Evolutionary conservation across 306 rosid species (phyloP).

Genomic region (Pterocarpus macrocarpus): DNA sequence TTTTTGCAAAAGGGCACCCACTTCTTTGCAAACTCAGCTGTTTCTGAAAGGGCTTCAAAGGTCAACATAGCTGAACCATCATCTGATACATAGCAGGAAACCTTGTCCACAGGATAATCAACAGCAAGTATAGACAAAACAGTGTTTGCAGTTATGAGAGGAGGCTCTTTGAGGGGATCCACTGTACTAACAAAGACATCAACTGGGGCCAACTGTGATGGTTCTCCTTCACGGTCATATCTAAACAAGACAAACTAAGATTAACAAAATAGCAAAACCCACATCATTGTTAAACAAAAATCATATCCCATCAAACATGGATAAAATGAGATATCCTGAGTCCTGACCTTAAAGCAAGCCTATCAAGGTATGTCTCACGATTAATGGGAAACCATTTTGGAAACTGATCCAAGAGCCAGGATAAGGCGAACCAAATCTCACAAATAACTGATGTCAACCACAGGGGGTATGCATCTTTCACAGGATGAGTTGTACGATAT

Average conservation of each 20-base stretch:
- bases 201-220: slow-evolving; percentile 90
- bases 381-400: slow-evolving; percentile 96
- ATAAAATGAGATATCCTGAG: slow-evolving; percentile 42
- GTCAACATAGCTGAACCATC: slow-evolving; percentile 99
- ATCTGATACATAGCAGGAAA: slow-evolving; percentile 97
- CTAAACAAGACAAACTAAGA: slow-evolving; percentile 55
- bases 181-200: slow-evolving; percentile 97
- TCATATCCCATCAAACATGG: slow-evolving; percentile 17
- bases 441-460: slow-evolving; percentile 97
- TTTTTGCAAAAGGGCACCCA: slow-evolving; percentile 99
- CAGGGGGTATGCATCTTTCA: slow-evolving; percentile 87
- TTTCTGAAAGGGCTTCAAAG: slow-evolving; percentile 96
- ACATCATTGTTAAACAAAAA: slow-evolving; percentile 23
- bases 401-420: slow-evolving; percentile 99
- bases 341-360: slow-evolving; percentile 84
- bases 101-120: slow-evolving; percentile 99
- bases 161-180: slow-evolving; percentile 99
- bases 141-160: slow-evolving; percentile 93
- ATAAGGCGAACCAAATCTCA: slow-evolving; percentile 98
- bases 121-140: slow-evolving; percentile 96
- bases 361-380: slow-evolving; percentile 93
- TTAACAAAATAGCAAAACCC: slow-evolving; percentile 37
- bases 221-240: slow-evolving; percentile 96
- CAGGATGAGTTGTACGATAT: slow-evolving; percentile 96
- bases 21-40: slow-evolving; percentile 96